Evolutionary conservation across 192 early-diverging fungal genomes (phyloP).

Genomic region (Backusella tarrabulga): DNA sequence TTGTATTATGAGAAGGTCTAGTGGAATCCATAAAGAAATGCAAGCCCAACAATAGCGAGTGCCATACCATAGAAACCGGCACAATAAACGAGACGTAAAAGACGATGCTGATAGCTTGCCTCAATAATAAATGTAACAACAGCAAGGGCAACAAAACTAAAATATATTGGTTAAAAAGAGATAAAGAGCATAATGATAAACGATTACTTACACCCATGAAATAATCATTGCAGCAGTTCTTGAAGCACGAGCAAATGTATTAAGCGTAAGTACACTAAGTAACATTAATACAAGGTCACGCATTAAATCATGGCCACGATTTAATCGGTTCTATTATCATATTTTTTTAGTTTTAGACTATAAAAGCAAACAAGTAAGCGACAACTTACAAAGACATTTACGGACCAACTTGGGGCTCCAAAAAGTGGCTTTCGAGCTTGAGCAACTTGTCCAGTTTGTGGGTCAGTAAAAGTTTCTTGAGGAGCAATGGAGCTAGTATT

Average conservation of each 20-base stretch:
- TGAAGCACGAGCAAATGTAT: conserved; percentile 37
- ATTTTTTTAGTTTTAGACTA: not conserved
- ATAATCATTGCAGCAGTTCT: conserved; percentile 34
- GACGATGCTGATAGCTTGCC: conserved; percentile 8
- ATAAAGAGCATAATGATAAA: not conserved
- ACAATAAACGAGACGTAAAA: conserved; percentile 20
- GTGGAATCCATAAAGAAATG: conserved; percentile 19
- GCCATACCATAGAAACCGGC: conserved; percentile 23
- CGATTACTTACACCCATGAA: conserved; percentile 37
- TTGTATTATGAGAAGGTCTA: not conserved
- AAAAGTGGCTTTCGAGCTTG: not conserved
- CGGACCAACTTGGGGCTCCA: conserved; percentile 10
- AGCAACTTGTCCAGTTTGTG: not conserved
- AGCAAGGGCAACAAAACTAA: conserved; percentile 30
- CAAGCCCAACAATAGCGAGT: conserved; percentile 25
- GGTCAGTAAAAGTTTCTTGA: not conserved
- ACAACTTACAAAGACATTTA: conserved; percentile 12
- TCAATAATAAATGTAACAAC: conserved; percentile 21
- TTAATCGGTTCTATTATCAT: conserved; percentile 21
- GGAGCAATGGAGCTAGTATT: not conserved
- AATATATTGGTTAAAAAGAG: not conserved
- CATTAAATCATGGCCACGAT: conserved; percentile 26
- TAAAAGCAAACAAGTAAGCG: not conserved
- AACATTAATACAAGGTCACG: conserved; percentile 37
- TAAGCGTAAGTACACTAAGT: conserved; percentile 30